A percentile compares a stretch with the other conserved stretches of the same genome.
These are phyloP conservation scores for Chlamydomonas sphaeroides DNA, from an alignment of 139 green algal genomes.

Conservation along the genomic window DNA sequence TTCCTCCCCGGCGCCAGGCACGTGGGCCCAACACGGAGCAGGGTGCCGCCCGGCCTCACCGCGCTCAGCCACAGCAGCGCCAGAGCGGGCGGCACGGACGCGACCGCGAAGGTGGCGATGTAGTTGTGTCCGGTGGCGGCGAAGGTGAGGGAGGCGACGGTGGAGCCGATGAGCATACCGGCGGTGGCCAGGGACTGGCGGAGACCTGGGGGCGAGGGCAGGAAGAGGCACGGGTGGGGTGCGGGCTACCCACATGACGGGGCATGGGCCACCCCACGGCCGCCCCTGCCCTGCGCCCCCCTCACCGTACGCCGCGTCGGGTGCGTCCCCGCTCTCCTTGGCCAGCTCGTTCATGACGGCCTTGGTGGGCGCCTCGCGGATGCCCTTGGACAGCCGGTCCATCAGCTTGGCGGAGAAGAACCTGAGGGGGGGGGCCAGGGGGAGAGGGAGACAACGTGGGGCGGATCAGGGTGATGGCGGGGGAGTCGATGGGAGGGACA, in stretches of 20 bases:
- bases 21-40: no score
- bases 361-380: constrained; percentile 85
- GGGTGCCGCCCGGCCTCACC: constrained; percentile 4
- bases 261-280: no score
- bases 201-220: constrained; percentile 59
- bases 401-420: constrained; percentile 76
- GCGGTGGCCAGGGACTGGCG: constrained; percentile 77
- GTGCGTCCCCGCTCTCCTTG: constrained; percentile 67
- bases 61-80: constrained; percentile 67
- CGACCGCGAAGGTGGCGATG: constrained; percentile 74
- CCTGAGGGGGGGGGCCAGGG: background rate
- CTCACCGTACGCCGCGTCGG: constrained; percentile 80
- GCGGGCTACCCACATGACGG: no score
- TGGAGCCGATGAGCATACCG: constrained; percentile 76
- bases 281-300: no score
- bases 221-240: no score
- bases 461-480: no score
- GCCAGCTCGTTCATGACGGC: constrained; percentile 85
- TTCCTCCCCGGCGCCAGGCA: no score
- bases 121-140: constrained; percentile 72
- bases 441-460: no score
- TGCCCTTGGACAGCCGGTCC: constrained; percentile 77
- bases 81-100: constrained; percentile 61
- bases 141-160: constrained; percentile 65
- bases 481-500: no score